These are phyloP conservation scores for Lizonia empirigonia DNA, from an alignment of 2,329 filamentous ascomycete genomes.

Conservation along the genomic window DNA sequence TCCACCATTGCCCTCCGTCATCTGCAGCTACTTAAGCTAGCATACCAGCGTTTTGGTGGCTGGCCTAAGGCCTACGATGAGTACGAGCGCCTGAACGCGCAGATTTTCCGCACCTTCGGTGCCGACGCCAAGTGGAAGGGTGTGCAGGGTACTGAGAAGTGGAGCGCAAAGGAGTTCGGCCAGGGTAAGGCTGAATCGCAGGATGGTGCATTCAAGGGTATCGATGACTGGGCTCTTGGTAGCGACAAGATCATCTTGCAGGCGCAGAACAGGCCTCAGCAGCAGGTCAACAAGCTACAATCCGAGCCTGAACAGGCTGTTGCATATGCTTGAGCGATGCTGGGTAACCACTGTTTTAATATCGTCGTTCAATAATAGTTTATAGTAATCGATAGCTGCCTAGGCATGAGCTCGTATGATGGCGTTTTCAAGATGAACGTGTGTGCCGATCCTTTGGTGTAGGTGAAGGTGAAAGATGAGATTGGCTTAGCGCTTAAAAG, in stretches of 20 bases:
- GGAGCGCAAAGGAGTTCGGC: slow-evolving; percentile 54
- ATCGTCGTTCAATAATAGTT: no score
- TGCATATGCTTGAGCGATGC: slow-evolving; percentile 1
- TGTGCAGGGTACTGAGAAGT: slow-evolving; percentile 55
- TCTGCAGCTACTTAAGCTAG: slow-evolving; percentile 46
- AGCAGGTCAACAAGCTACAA: not conserved
- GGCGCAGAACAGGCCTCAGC: slow-evolving; percentile 17
- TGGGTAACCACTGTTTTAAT: not conserved
- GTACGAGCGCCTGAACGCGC: slow-evolving; percentile 55
- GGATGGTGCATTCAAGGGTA: slow-evolving; percentile 43
- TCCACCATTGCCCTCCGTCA: slow-evolving; percentile 41
- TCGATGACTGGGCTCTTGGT: slow-evolving; percentile 42
- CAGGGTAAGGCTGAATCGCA: slow-evolving; percentile 54
- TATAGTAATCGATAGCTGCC: no score
- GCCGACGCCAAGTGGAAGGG: slow-evolving; percentile 47
- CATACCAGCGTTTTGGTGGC: slow-evolving; percentile 51
- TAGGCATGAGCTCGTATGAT: no score
- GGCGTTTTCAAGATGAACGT: not conserved
- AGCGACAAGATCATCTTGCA: slow-evolving; percentile 23
- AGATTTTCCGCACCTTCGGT: slow-evolving; percentile 52
- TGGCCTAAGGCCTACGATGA: slow-evolving; percentile 57
- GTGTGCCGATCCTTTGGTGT: not conserved
- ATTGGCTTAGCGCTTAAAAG: no score
- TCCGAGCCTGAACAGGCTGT: not conserved
- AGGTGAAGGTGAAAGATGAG: not conserved